Base-by-base conservation (phyloP, 73 alveolate genomes). In the Effrenium voratum region DNA sequence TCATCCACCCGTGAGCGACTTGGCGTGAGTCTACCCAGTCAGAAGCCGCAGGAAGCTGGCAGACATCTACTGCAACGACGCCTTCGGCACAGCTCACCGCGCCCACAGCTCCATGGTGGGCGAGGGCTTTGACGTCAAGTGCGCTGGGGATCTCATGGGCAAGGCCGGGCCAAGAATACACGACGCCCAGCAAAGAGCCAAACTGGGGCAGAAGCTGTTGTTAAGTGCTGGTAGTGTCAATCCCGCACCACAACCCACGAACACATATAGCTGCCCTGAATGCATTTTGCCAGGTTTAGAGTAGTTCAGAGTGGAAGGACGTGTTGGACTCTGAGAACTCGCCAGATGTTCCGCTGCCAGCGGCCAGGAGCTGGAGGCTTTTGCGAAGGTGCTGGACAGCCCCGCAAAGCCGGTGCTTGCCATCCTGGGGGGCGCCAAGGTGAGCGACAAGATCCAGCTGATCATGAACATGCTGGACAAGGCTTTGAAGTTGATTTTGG, bases 41-140 rank as follows among this genome's bases (percentile, higher is more conserved):
- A 0, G 38, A 3, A 28, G 26, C 24, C 43, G 50, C 75, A 47
- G 90, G 77, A 91, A 91, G 99, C 99, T 99, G 46, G 99, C 99
- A 59, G 99, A 99, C 90, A 72, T 99, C 81, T 99, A 94, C 99
- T 99, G 99, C 86, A 99, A 99, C 57, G 99, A 99, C 76, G 99
- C 99, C 63, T 99, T 99, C 94, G 99, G 99, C 32, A 99, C 99
- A 41, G 99, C 99, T 59, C 99, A 99, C 98, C 99, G 99, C 98
- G 99, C 99, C 30, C 99, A 99, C 99, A 93, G 99, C 73, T 99
- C 99, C 82, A 99, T 99, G 99, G 99, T 99, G 34, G 96, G 96
- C 43, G 96, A 91, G 86, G 98, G 98, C 36, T 91, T 91, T 40
- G 90, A 68, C 5, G 98, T 91, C 79, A 91, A 91, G 90, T 91